Conservation (phyloP, 2,329 filamentous ascomycete genomes). For the Fusarium albidum region DNA sequence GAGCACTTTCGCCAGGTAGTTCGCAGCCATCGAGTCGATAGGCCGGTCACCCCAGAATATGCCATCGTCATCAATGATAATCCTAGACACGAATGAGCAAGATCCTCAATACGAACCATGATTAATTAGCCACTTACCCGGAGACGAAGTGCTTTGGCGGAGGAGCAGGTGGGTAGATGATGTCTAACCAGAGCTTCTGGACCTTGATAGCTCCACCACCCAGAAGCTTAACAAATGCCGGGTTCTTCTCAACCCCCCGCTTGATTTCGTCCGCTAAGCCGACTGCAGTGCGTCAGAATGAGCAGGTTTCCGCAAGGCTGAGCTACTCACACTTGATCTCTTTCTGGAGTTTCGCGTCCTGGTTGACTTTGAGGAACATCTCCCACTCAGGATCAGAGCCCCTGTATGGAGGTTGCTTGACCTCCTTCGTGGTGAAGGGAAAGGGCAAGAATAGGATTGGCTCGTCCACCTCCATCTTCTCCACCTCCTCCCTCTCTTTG, state of each 20-base stretch:
- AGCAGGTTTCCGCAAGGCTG: background rate
- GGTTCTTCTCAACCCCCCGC: constrained; percentile 51
- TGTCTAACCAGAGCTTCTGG: constrained; percentile 65
- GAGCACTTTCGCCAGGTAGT: constrained; percentile 56
- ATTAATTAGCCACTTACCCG: constrained; percentile 58
- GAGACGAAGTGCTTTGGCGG: constrained; percentile 67
- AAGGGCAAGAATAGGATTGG: constrained; percentile 67
- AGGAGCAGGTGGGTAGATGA: constrained; percentile 66
- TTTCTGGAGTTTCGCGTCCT: constrained; percentile 57
- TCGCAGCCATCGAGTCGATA: constrained; percentile 57
- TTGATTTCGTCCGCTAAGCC: constrained; percentile 46
- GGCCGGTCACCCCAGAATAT: constrained; percentile 57
- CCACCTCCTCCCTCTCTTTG: constrained; percentile 52
- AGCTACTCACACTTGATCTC: constrained; percentile 56
- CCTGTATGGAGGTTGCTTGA: constrained; percentile 60
- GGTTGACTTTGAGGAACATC: constrained; percentile 65
- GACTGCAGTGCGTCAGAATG: constrained; percentile 36
- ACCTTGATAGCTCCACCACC: constrained; percentile 59
- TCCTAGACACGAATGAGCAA: constrained; percentile 47
- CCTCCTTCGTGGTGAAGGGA: constrained; percentile 62
- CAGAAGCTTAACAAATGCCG: constrained; percentile 49
- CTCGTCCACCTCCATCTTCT: constrained; percentile 53
- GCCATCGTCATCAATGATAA: constrained; percentile 58
- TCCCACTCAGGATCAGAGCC: constrained; percentile 70
- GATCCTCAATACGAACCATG: no score